phyloP scores from a whole-genome alignment of 2,329 filamentous ascomycete species.

The Diaporthe ampelina region DNA sequence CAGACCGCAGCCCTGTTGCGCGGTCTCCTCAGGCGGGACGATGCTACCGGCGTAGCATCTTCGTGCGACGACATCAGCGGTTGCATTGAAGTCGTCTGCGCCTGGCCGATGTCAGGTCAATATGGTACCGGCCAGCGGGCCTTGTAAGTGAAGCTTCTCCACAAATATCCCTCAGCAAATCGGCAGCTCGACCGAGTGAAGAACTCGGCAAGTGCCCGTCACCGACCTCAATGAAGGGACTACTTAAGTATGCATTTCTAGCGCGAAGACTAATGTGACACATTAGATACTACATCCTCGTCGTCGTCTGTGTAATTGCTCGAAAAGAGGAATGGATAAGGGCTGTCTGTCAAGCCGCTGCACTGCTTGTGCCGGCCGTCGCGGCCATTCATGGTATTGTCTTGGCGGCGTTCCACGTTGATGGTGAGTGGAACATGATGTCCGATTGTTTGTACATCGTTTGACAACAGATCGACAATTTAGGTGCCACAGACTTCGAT shows the following conservation, averaged over 20 bases:
- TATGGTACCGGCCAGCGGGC: constrained; percentile 68
- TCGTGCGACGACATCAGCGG: neutral
- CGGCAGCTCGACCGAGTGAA: neutral
- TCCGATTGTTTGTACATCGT: neutral
- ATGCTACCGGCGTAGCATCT: constrained; percentile 9
- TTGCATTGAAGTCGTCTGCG: constrained; percentile 63
- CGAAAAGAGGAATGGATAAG: constrained; percentile 73
- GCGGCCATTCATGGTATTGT: constrained; percentile 75
- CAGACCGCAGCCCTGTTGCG: neutral
- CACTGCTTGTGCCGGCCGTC: constrained; percentile 73
- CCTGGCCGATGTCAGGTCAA: constrained; percentile 69
- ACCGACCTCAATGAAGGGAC: too few relatives aligned
- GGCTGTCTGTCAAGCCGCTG: constrained; percentile 74
- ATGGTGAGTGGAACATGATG: constrained; percentile 59
- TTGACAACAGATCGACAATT: neutral
- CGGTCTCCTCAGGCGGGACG: neutral
- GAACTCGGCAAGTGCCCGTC: neutral
- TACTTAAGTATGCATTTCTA: too few relatives aligned
- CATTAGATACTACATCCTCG: constrained; percentile 72
- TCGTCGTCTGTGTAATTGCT: constrained; percentile 74
- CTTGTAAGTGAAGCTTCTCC: constrained; percentile 55
- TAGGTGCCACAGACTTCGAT: constrained; percentile 77
- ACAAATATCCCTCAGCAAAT: neutral
- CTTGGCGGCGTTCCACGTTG: constrained; percentile 69
- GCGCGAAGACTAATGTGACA: neutral